Base-by-base conservation (phyloP, 129 eudicot genomes). In the Artemisia argyi region DNA sequence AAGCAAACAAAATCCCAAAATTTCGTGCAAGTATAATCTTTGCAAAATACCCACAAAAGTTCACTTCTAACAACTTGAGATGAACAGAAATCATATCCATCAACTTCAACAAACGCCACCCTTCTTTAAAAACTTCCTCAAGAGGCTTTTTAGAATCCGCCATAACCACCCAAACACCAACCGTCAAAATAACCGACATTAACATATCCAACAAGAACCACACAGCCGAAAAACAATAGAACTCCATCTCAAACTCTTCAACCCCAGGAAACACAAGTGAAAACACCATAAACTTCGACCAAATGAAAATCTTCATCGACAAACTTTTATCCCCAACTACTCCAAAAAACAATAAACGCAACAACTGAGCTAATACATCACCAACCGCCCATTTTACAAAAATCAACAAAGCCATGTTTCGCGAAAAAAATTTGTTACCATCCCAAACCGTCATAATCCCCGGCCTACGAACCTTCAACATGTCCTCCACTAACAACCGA, bases 261-360 rank as follows among this genome's bases (percentile, higher is more conserved):
- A 76, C 81, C 89, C 83, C 77, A 2, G 85, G 79, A 1, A 80
- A 66, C 78, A 76, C 66, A 54, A 72, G 79, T 3, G 97, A 84
- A 70, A 87, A 87, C 0, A 91, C 91, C 94, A 87, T 83, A 80
- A 87, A 74, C 71, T 87, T 90, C 79, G 80, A 79, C 78, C 94
- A 81, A 71, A 85, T 66, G 71, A 90, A 85, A 63, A 90, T 78
- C 84, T 85, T 87, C 59, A 85, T 83, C 60, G 80, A 74, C 39
- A 80, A 69, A 66, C 87, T 83, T 60, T 83, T 94, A 79, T 90
- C 94, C 22, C 87, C 86, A 75, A 85, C 81, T 59, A 82, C 84
- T 3, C 91, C 88, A 16, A 90, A 90, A 72, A 80, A 81, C 68
- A 73, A 85, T 24, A 87, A 64, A 18, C 89, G 87, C 61, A 90